Evolutionary conservation across 2,329 filamentous ascomycete genomes (phyloP), one percentile per base, ranked within the genome.

Genomic region (Fusarium annulatum): DNA sequence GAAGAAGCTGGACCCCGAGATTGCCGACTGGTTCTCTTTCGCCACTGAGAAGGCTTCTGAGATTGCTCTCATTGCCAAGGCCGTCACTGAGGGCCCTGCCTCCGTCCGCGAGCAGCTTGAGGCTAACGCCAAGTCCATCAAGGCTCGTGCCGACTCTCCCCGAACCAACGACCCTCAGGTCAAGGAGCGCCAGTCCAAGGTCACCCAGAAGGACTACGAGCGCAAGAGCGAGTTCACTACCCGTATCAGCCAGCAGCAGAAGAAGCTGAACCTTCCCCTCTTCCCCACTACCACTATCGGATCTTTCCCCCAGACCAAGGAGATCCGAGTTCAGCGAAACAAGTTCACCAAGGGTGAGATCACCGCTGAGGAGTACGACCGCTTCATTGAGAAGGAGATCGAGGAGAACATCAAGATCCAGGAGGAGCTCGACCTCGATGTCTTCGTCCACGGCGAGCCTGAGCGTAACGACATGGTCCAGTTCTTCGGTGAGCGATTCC

Each of bases 401-500:
- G 89, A 94, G 81, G 92, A 97, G 73, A 94, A 96, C 82, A 90
- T 99, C 86, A 94, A 95, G 89, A 94, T 98, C 85, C 96, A 99
- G 88, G 95, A 98, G 81, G 96, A 98, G 88, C 95, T 99, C 81
- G 95, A 91, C 85, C 92, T 99, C 62, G 96, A 99, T 80, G 96
- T 99, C 84, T 94, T 93, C 83, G 96, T 99, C 76, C 96, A 99
- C 89, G 96, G 96, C 83, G 96, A 99, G 90, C 96, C 96, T 69
- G 96, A 99, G 91, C 95, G 96, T 85, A 99, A 99, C 88, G 96
- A 99, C 92, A 99, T 99, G 96, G 96, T 99, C 61, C 96, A 99
- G 87, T 99, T 98, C 92, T 99, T 99, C 80, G 96, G 96, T 86
- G 96, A 99, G 91, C 93, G 94, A 81, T 90, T 99, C 74, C 91